Conservation (phyloP, 352 stramenopile genomes). For the Pseudoperonospora humuli region DNA sequence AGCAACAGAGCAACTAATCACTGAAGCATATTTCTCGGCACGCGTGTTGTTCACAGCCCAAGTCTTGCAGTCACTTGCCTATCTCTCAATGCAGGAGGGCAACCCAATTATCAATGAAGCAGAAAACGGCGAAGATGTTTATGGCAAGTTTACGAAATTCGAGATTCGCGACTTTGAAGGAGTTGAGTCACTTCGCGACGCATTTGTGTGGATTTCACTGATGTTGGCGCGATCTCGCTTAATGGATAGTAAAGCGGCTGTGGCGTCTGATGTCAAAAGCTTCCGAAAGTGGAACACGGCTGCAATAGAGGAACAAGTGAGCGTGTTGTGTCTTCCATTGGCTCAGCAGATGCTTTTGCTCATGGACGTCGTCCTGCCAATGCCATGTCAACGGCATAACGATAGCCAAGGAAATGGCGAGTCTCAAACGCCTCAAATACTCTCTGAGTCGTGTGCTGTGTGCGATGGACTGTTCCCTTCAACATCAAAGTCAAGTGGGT, state of each 20-base stretch:
- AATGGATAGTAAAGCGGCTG: conserved; percentile 6
- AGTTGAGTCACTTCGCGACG: conserved; percentile 54
- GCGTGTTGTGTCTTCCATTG: conserved; percentile 41
- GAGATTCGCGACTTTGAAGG: conserved; percentile 37
- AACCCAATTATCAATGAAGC: background rate
- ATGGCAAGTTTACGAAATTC: background rate
- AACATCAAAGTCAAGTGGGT: conserved; percentile 4
- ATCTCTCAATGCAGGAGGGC: conserved; percentile 18
- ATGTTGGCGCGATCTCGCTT: conserved; percentile 43
- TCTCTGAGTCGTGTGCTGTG: conserved; percentile 37
- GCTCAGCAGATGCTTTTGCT: conserved; percentile 52
- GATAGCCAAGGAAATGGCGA: conserved; percentile 4
- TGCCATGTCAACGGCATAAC: conserved; percentile 12
- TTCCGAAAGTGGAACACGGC: conserved; percentile 16
- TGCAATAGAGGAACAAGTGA: conserved; percentile 36
- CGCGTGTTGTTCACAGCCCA: conserved; percentile 52
- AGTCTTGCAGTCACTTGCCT: conserved; percentile 47
- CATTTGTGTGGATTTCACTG: conserved; percentile 39
- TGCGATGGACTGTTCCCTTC: conserved; percentile 54
- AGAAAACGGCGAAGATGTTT: conserved; percentile 1
- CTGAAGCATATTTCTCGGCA: conserved; percentile 47
- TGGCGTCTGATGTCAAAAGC: background rate
- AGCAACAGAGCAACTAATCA: conserved; percentile 33
- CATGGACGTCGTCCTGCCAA: conserved; percentile 47
- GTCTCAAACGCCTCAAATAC: conserved; percentile 3